Evolutionary conservation across 2,329 filamentous ascomycete species (phyloP).

Genomic region (Teratosphaeria pseudoeucalypti): DNA sequence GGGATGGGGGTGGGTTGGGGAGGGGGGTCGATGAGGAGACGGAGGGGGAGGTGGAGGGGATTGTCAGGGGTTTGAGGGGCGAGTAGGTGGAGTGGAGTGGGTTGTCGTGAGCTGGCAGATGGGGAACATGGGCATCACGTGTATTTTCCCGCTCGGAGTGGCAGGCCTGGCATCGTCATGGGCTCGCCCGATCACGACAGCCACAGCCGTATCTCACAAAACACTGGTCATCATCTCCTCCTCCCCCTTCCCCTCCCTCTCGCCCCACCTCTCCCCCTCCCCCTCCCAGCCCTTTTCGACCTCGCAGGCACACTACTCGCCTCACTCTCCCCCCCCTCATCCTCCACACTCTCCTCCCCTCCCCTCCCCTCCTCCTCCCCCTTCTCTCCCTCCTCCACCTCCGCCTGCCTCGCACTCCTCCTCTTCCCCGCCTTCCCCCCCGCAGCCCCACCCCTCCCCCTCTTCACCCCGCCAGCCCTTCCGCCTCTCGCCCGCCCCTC

Average conservation of each 20-base stretch:
- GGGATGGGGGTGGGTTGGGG: background rate
- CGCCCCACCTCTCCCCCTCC: background rate
- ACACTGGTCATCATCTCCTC: background rate
- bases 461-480: constrained; percentile 4
- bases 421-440: constrained; percentile 8
- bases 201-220: too few relatives aligned
- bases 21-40: background rate
- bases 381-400: constrained; percentile 16
- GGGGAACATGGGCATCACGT: too few relatives aligned
- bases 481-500: constrained; percentile 7
- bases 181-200: too few relatives aligned
- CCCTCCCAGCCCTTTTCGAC: background rate
- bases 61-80: background rate
- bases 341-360: constrained; percentile 14
- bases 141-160: too few relatives aligned
- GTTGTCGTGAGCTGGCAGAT: too few relatives aligned
- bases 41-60: background rate
- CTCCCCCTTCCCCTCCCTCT: background rate
- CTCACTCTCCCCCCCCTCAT: constrained; percentile 13
- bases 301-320: constrained; percentile 1
- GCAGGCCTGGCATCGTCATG: too few relatives aligned
- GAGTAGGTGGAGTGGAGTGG: background rate
- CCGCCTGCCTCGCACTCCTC: constrained; percentile 18
- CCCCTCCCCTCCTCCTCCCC: constrained; percentile 15
- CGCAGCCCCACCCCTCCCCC: constrained; percentile 6